Base-by-base conservation (phyloP, 2,329 filamentous ascomycete species). In the Penicillium sp. region DNA sequence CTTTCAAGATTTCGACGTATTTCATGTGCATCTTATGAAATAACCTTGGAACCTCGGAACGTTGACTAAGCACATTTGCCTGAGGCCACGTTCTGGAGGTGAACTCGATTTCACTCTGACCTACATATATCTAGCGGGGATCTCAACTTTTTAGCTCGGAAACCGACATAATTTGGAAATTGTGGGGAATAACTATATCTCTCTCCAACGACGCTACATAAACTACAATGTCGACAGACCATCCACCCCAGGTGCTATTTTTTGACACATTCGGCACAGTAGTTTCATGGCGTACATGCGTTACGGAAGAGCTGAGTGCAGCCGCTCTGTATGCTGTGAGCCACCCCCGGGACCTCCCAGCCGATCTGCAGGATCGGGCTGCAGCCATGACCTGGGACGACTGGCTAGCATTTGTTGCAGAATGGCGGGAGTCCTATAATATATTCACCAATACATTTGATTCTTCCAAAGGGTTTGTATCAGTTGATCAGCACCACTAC, bases 211-310 rank as follows among this genome's bases (percentile, higher is more conserved):
- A 22, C 22, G 4, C 22, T 22, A 22, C 22, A 22, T 22, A 43
- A 60, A 33, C 19, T 22, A 25, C 36, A 8, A 71, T 70, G 69
- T 53, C 63, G n/a, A 56, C 61, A 26, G 46, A 26, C 17, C 50
- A 59, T n/a, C 61, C 55, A 30, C 66, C 62, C 19, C 51, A 60
- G 43, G 65, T 63, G 10, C 47, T 74, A 17, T 68, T 73, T 55
- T 74, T 74, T 55, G 71, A 74, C 45, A 61, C 67, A 17, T 74
- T 73, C 48, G 71, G 71, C 26, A 94, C 90, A 1, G 84, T 87
- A 60, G 89, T 94, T 43, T 82, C 93, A 77, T 93, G 89, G 89
- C 86, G 89, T 54, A 78, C 78, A 37, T 84, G 85, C 2, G 84
- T 94, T 19, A 83, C 80, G 14, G 75, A 79, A 9, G 82, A 84